phyloP scores from a whole-genome alignment of 371 early-diverging fungal species.

The Lichtheimia ramosa region DNA sequence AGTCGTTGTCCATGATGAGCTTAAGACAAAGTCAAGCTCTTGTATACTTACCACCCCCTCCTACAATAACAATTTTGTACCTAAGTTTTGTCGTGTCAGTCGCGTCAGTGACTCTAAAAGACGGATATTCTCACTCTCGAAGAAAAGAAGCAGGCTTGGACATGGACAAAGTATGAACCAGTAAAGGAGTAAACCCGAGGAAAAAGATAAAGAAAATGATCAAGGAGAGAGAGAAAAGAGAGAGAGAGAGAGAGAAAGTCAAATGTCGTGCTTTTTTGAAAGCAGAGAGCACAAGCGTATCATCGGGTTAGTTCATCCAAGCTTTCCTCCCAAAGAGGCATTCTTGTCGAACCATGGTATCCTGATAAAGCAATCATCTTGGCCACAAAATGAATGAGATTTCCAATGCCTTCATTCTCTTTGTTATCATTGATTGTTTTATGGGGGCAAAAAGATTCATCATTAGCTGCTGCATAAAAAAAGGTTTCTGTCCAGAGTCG shows the following conservation, averaged over 20 bases:
- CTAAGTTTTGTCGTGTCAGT: slow-evolving; percentile 4
- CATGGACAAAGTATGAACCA: slow-evolving; percentile 5
- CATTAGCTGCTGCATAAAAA: too few species aligned
- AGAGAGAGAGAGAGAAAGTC: not conserved
- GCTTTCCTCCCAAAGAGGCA: too few species aligned
- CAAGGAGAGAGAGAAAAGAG: slow-evolving; percentile 1
- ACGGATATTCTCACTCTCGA: slow-evolving; percentile 13
- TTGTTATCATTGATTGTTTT: too few species aligned
- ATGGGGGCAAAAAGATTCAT: too few species aligned
- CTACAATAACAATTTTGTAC: slow-evolving; percentile 83
- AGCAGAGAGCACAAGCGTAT: too few species aligned
- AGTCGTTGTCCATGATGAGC: not conserved
- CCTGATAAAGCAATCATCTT: too few species aligned
- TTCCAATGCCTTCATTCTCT: too few species aligned
- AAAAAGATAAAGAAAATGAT: not conserved
- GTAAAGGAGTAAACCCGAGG: not conserved
- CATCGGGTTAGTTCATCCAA: too few species aligned
- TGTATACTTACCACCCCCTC: slow-evolving; percentile 73
- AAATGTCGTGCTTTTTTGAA: not conserved
- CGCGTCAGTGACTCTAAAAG: not conserved
- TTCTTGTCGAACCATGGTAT: too few species aligned
- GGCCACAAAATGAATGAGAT: too few species aligned
- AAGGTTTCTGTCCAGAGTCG: too few species aligned
- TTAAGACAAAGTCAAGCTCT: too few species aligned
- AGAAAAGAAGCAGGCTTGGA: slow-evolving; percentile 19